Percentiles rank a stretch among this genome's conserved stretches.
Conservation (phyloP, 2,329 filamentous ascomycete genomes). For the Calonectria pseudoreteaudii region DNA sequence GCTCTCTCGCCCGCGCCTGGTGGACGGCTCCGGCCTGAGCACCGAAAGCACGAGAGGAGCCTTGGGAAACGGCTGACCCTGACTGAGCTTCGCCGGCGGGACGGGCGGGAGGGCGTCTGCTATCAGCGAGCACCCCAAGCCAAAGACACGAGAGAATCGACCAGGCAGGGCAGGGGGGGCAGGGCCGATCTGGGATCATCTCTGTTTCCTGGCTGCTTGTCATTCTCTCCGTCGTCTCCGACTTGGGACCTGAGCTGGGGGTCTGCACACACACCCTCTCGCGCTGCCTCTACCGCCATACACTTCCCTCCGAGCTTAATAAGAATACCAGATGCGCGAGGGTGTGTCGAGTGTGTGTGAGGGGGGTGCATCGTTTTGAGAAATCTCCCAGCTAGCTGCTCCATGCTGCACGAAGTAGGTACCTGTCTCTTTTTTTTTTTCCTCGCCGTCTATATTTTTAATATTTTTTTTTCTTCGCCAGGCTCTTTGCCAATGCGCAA, state of each 20-base stretch:
- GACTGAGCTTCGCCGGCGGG: slow-evolving; percentile 20
- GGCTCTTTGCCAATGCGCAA: slow-evolving; percentile 13
- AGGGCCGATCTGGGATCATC: slow-evolving; percentile 20
- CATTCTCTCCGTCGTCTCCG: slow-evolving; percentile 14
- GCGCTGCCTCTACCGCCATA: background rate
- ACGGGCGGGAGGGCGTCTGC: slow-evolving; percentile 26
- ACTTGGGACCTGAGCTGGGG: slow-evolving; percentile 1
- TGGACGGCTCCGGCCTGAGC: slow-evolving; percentile 25
- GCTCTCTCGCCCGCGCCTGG: slow-evolving; percentile 16
- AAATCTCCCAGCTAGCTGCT: slow-evolving; percentile 2
- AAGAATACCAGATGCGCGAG: slow-evolving; percentile 12
- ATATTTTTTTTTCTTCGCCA: background rate
- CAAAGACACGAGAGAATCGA: slow-evolving; percentile 4
- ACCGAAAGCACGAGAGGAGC: slow-evolving; percentile 7
- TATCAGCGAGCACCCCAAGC: background rate
- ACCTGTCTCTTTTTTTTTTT: background rate
- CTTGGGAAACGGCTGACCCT: background rate
- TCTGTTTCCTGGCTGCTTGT: slow-evolving; percentile 1
- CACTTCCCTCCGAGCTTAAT: slow-evolving; percentile 19
- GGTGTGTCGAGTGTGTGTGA: slow-evolving; percentile 17
- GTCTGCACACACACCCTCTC: slow-evolving; percentile 18
- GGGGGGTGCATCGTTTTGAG: slow-evolving; percentile 18
- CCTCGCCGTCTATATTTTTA: slow-evolving; percentile 2
- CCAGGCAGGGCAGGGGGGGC: background rate
- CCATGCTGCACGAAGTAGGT: background rate